These are phyloP conservation scores for Rauvolfia tetraphylla DNA, from an alignment of 257 asterid species.

Conservation along the genomic window DNA sequence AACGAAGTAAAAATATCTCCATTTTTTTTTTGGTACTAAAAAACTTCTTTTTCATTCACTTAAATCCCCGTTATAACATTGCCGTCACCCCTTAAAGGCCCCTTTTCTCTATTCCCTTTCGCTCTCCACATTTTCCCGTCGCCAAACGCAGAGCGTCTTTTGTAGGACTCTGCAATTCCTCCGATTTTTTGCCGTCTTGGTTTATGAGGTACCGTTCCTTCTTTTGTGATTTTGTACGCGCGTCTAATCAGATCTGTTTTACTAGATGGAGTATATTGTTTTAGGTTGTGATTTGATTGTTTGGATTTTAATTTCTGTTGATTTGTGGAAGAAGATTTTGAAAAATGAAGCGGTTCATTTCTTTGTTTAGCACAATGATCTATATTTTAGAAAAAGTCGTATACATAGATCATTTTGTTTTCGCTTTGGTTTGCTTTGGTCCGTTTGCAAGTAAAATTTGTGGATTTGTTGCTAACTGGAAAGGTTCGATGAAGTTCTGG, in stretches of 20 bases:
- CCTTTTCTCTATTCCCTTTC: neutral
- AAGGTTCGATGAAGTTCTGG: neutral
- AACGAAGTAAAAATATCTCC: neutral
- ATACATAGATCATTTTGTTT: neutral
- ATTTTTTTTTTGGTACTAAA: neutral
- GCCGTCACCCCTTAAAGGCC: neutral
- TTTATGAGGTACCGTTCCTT: conserved; percentile 59
- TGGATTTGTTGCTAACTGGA: conserved; percentile 7
- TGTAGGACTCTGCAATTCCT: conserved; percentile 41
- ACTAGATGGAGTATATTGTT: neutral
- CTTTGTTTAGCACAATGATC: neutral
- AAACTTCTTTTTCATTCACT: neutral
- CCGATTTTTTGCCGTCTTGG: conserved; percentile 49
- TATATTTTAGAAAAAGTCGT: neutral
- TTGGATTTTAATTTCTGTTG: neutral
- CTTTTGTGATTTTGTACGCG: neutral
- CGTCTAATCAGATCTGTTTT: conserved; percentile 32
- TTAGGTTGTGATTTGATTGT: neutral
- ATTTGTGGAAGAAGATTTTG: neutral
- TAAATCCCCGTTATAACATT: neutral
- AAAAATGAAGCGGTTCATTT: neutral
- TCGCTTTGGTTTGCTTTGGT: neutral
- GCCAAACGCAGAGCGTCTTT: conserved; percentile 34
- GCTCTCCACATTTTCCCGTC: conserved; percentile 16
- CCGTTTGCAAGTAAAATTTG: neutral